These are phyloP conservation scores for Geum urbanum DNA, from an alignment of 306 rosid species.

Conservation along the genomic window DNA sequence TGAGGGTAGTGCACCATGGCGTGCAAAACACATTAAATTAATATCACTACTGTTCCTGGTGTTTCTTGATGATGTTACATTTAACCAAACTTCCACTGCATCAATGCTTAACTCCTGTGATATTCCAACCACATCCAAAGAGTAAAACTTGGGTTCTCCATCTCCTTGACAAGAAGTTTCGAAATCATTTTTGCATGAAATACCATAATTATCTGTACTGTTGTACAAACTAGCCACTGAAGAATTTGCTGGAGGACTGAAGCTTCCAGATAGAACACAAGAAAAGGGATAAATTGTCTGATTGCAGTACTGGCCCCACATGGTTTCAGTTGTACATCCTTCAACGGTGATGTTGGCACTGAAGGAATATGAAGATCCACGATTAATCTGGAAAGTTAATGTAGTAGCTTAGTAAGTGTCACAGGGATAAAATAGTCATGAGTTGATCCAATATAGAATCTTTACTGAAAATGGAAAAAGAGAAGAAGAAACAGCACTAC, in stretches of 20 bases:
- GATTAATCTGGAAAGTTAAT: slow-evolving; percentile 55
- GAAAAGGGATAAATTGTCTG: slow-evolving; percentile 69
- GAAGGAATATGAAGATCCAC: slow-evolving; percentile 64
- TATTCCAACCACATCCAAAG: slow-evolving; percentile 56
- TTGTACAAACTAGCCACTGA: slow-evolving; percentile 28
- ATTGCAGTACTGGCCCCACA: slow-evolving; percentile 77
- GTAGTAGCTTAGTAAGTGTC: slow-evolving; percentile 10
- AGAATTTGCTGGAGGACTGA: slow-evolving; percentile 25
- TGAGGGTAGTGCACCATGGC: slow-evolving; percentile 85
- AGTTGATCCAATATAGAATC: slow-evolving; percentile 3
- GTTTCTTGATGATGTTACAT: slow-evolving; percentile 36
- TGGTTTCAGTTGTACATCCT: slow-evolving; percentile 64
- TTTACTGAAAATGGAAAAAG: slow-evolving; percentile 13
- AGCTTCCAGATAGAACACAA: slow-evolving; percentile 45
- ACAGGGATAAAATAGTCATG: slow-evolving; percentile 6
- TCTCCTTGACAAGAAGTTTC: slow-evolving; percentile 53
- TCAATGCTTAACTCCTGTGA: slow-evolving; percentile 63
- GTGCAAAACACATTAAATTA: slow-evolving; percentile 62
- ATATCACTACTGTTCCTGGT: slow-evolving; percentile 34
- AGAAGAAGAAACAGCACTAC: background rate
- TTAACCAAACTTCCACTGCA: slow-evolving; percentile 48
- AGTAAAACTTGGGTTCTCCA: slow-evolving; percentile 46
- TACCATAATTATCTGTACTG: slow-evolving; percentile 33
- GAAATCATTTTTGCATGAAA: slow-evolving; percentile 58
- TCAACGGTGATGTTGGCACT: slow-evolving; percentile 77